These are phyloP conservation scores for Cryphonectria japonica DNA, from an alignment of 2,329 filamentous ascomycete species.

Conservation along the genomic window DNA sequence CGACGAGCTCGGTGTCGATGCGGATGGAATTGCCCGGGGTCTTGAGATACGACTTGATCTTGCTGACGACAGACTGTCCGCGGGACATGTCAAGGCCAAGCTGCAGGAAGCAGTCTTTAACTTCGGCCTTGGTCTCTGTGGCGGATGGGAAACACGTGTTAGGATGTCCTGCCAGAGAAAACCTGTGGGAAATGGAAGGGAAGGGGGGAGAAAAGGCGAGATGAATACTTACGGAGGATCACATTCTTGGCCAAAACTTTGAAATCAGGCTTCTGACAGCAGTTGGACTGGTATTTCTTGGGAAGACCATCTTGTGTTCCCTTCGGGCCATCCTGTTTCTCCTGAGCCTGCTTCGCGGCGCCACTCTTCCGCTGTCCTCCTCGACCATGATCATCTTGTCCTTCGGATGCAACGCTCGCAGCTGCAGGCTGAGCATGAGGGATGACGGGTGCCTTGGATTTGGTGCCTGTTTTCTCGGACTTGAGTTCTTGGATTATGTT, in stretches of 20 bases:
- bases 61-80: not conserved
- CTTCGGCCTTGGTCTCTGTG: not conserved
- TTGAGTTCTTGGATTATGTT: not conserved
- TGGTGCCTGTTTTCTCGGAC: not conserved
- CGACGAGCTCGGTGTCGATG: constrained; percentile 1
- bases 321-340: no score
- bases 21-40: constrained; percentile 24
- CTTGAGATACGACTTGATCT: constrained; percentile 15
- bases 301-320: not conserved
- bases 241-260: constrained; percentile 6
- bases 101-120: constrained; percentile 3
- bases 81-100: constrained; percentile 22
- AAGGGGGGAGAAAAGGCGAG: not conserved
- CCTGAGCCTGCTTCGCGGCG: no score
- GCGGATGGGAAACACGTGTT: not conserved
- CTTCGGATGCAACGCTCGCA: not conserved
- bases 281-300: constrained; percentile 13
- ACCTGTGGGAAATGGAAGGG: not conserved
- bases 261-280: not conserved
- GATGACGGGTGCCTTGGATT: not conserved
- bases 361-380: not conserved
- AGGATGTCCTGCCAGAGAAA: not conserved
- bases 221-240: constrained; percentile 15
- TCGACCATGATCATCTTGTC: not conserved
- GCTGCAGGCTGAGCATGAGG: constrained; percentile 1